phyloP scores from a whole-genome alignment of 2,329 filamentous ascomycete species.

The Diaporthe australafricana region DNA sequence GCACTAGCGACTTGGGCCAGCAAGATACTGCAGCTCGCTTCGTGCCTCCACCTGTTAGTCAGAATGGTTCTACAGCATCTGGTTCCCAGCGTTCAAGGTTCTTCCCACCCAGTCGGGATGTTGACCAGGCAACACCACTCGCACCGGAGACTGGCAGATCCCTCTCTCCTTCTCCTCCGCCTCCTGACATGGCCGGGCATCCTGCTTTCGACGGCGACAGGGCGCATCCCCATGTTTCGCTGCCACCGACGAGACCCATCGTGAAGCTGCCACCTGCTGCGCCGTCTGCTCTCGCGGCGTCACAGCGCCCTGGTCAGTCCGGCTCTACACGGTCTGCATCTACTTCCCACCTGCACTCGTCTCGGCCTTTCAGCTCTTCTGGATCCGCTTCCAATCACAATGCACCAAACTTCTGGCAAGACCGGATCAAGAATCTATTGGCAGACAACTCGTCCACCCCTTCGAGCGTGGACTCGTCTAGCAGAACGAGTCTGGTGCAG shows the following conservation, averaged over 20 bases:
- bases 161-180: conserved; percentile 76
- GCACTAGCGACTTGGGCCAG: conserved; percentile 3
- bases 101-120: conserved; percentile 61
- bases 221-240: conserved; percentile 73
- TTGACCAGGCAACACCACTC: conserved; percentile 26
- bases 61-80: conserved; percentile 16
- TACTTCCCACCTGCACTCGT: conserved; percentile 49
- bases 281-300: conserved; percentile 50
- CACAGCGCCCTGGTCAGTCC: conserved; percentile 41
- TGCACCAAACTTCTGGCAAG: conserved; percentile 68
- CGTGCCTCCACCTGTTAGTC: conserved; percentile 14
- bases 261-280: conserved; percentile 81
- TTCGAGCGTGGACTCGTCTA: conserved; percentile 73
- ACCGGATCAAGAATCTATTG: conserved; percentile 73
- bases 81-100: conserved; percentile 61
- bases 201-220: conserved; percentile 78
- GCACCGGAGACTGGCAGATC: conserved; percentile 55
- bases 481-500: conserved; percentile 74
- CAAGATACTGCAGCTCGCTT: conserved; percentile 22
- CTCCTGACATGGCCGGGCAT: conserved; percentile 76
- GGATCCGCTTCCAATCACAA: conserved; percentile 32
- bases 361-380: conserved; percentile 38
- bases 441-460: conserved; percentile 56
- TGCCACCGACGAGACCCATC: conserved; percentile 77
- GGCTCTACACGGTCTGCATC: conserved; percentile 51